A percentile compares a stretch with the other conserved stretches of the same genome.
phyloP scores from a whole-genome alignment of 2,329 filamentous ascomycete genomes.

The Colletotrichum cordylinicola region DNA sequence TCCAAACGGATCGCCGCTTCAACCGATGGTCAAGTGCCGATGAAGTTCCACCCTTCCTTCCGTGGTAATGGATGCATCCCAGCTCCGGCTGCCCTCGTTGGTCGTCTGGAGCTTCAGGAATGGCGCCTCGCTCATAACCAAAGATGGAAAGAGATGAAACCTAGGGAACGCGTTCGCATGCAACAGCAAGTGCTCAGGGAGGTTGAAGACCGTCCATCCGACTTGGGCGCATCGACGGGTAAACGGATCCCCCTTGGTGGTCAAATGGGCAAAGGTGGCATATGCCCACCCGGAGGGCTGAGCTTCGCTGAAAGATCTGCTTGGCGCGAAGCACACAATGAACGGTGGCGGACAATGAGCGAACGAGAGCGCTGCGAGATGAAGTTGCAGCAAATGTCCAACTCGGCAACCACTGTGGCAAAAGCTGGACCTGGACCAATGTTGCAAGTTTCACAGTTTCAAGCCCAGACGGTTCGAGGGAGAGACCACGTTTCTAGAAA shows the following conservation, averaged over 20 bases:
- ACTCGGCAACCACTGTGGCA: not conserved
- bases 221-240: not conserved
- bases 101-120: not conserved
- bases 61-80: not conserved
- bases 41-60: not conserved
- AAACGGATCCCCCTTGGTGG: not conserved
- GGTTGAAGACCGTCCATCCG: rapidly evolving
- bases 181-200: not conserved
- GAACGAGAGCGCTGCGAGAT: not conserved
- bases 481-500: not conserved
- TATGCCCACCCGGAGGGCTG: not conserved
- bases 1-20: not conserved
- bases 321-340: not conserved
- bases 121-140: not conserved
- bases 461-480: no score
- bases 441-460: no score
- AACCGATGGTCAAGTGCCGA: rapidly evolving
- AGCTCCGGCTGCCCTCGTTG: not conserved
- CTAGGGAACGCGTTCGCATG: not conserved
- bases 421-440: no score
- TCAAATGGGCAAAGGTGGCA: not conserved
- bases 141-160: rapidly evolving
- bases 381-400: not conserved
- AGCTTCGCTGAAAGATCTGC: not conserved
- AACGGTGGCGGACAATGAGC: not conserved